phyloP scores from a whole-genome alignment of 108 stramenopile genomes.

The Seminavis robusta region DNA sequence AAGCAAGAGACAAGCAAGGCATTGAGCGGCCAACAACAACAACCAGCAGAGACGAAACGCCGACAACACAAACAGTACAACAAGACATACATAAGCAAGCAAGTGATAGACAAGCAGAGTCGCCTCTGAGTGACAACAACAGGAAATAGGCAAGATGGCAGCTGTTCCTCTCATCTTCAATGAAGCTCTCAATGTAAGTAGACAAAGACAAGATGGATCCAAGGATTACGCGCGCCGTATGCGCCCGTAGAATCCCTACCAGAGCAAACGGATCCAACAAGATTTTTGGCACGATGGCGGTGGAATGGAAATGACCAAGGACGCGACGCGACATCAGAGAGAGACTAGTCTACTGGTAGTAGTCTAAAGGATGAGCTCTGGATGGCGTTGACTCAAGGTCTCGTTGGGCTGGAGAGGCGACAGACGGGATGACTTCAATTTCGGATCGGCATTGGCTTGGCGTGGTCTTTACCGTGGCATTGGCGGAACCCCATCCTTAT shows the following conservation, averaged over 20 bases:
- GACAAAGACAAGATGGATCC: background rate
- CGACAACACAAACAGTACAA: too few species aligned
- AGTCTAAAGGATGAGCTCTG: background rate
- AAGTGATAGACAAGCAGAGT: too few species aligned
- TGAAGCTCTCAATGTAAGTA: conserved; percentile 88
- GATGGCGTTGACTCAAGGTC: background rate
- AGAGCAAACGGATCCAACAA: background rate
- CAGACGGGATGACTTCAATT: too few species aligned
- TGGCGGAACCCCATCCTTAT: too few species aligned
- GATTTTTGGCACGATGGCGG: background rate
- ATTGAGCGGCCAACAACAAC: too few species aligned
- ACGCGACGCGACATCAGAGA: background rate
- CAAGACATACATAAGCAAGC: too few species aligned
- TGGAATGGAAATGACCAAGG: background rate
- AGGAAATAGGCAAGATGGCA: conserved; percentile 33
- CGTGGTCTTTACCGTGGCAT: too few species aligned
- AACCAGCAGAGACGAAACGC: too few species aligned
- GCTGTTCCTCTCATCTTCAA: conserved; percentile 70
- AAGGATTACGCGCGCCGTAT: conserved; percentile 3
- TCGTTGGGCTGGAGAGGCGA: too few species aligned
- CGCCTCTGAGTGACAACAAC: conserved; percentile 5
- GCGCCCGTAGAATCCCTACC: background rate
- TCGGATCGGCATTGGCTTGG: too few species aligned
- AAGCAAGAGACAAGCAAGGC: too few species aligned
- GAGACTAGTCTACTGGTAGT: background rate